A percentile compares a stretch with the other conserved stretches of the same genome.
Conservation (phyloP, 306 rosid species). For the Canavalia gladiata region DNA sequence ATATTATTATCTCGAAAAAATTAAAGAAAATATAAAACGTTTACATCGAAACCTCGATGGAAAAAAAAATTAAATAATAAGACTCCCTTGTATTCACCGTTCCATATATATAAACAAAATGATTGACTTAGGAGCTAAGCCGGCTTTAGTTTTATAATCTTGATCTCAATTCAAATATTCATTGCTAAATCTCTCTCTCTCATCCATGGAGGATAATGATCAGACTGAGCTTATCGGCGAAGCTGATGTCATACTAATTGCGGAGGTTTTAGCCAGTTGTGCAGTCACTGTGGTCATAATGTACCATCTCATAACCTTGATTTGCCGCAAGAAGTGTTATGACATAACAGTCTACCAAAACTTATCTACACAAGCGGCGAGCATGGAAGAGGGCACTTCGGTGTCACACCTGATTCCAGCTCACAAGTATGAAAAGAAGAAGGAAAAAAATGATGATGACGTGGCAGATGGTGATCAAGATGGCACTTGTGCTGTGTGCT, state of each 20-base stretch:
- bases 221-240: neutral
- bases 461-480: constrained; percentile 44
- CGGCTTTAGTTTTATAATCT: neutral
- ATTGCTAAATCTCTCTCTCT: too few relatives aligned
- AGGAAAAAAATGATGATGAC: constrained; percentile 13
- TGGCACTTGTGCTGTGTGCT: constrained; percentile 66
- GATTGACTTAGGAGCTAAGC: neutral
- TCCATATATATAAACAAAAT: neutral
- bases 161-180: too few relatives aligned
- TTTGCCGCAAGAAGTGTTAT: neutral
- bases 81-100: neutral
- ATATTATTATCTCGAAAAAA: neutral
- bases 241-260: constrained; percentile 32
- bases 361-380: neutral
- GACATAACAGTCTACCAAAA: too few relatives aligned
- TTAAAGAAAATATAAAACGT: neutral
- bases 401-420: constrained; percentile 56
- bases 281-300: constrained; percentile 35
- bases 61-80: neutral
- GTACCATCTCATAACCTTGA: constrained; percentile 51
- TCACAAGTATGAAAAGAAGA: constrained; percentile 47
- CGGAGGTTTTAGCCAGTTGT: constrained; percentile 50
- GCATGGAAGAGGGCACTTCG: neutral
- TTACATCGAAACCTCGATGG: neutral
- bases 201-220: neutral